Evolutionary conservation across 2,329 filamentous ascomycete genomes (phyloP).

Genomic region (Colletotrichum aenigma): DNA sequence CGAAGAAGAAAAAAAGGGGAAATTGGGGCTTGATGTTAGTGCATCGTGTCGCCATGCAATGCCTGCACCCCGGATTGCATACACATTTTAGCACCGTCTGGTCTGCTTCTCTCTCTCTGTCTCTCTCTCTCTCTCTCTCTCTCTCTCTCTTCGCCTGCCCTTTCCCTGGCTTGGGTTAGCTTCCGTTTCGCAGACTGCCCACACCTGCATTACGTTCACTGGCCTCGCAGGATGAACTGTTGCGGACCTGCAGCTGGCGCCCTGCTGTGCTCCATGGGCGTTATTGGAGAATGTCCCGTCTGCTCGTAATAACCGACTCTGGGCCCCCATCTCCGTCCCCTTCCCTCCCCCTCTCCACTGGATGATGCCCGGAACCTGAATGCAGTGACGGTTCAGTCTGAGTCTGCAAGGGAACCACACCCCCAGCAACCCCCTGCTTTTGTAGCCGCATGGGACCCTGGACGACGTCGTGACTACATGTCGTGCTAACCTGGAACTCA

Average conservation of each 20-base stretch:
- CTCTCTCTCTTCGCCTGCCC: neutral
- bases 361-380: neutral
- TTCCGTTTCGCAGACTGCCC: neutral
- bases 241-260: neutral
- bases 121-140: neutral
- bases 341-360: neutral
- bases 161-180: neutral
- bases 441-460: conserved; percentile 12
- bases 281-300: neutral
- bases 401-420: neutral
- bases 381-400: neutral
- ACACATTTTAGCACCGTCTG: neutral
- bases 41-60: conserved; percentile 1
- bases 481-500: neutral
- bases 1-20: conserved; percentile 7
- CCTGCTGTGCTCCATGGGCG: neutral
- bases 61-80: neutral
- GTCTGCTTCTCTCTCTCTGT: neutral
- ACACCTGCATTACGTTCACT: neutral
- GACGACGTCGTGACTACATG: conserved; percentile 1
- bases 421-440: neutral
- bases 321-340: neutral
- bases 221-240: neutral
- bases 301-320: neutral
- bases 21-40: conserved; percentile 8